These are phyloP conservation scores for Haematococcus lacustris DNA, from an alignment of 139 green algal species.

Conservation along the genomic window DNA sequence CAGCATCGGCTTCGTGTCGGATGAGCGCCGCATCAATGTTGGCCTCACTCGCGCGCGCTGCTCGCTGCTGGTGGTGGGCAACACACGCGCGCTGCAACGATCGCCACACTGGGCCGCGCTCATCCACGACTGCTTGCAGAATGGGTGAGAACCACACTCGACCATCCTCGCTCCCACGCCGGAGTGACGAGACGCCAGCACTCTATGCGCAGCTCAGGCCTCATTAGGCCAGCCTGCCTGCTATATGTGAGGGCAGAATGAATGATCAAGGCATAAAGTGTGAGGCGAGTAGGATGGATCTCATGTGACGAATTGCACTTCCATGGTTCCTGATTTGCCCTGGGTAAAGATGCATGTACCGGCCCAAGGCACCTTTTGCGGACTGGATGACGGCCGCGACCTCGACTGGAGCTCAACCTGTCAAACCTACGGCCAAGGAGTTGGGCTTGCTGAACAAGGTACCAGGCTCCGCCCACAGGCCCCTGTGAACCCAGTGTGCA, in stretches of 20 bases:
- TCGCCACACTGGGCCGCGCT: slow-evolving; percentile 28
- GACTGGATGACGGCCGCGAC: slow-evolving; percentile 24
- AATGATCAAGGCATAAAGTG: background rate
- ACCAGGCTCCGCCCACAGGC: too few relatives aligned
- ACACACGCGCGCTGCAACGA: slow-evolving; percentile 46
- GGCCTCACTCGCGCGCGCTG: slow-evolving; percentile 75
- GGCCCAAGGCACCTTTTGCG: slow-evolving; percentile 18
- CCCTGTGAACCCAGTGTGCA: too few relatives aligned
- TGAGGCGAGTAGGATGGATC: background rate
- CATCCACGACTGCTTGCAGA: slow-evolving; percentile 16
- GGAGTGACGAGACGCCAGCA: background rate
- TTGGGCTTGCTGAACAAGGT: slow-evolving; percentile 3
- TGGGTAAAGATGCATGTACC: slow-evolving; percentile 9
- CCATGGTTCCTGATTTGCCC: background rate
- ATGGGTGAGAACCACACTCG: background rate
- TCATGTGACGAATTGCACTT: slow-evolving; percentile 2
- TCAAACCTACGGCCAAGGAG: background rate
- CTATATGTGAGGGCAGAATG: slow-evolving; percentile 1
- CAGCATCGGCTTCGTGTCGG: slow-evolving; percentile 75
- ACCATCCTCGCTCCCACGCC: background rate
- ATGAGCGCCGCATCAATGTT: slow-evolving; percentile 88
- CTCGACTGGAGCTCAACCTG: background rate
- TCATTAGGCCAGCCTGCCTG: background rate
- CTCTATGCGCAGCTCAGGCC: background rate
- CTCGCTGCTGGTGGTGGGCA: slow-evolving; percentile 74